Conservation (phyloP, 108 stramenopile species). For the Aurantiochytrium sp. region DNA sequence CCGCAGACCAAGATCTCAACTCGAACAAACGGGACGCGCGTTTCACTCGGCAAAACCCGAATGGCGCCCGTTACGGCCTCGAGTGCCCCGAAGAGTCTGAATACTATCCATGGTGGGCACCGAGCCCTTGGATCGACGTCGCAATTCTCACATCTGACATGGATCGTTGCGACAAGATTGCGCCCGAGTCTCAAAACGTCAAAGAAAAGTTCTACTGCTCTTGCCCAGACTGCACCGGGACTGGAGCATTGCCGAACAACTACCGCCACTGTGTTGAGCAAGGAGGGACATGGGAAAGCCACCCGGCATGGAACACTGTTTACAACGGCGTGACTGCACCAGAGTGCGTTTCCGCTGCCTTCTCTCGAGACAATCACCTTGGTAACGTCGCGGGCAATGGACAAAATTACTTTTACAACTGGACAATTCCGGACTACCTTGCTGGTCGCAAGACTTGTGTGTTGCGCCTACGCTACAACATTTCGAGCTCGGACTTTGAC, state of each 20-base stretch:
- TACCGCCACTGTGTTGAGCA: not conserved
- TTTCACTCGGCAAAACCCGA: slow-evolving; percentile 44
- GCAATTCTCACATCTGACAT: slow-evolving; percentile 26
- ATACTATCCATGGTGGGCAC: slow-evolving; percentile 46
- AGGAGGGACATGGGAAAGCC: not conserved
- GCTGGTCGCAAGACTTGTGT: slow-evolving; percentile 20
- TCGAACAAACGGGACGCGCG: slow-evolving; percentile 19
- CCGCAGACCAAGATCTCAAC: slow-evolving; percentile 36
- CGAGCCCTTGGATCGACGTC: slow-evolving; percentile 45
- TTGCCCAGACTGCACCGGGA: slow-evolving; percentile 22
- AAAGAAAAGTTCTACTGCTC: slow-evolving; percentile 20
- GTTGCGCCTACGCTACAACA: slow-evolving; percentile 39
- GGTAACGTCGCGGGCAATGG: slow-evolving; percentile 36
- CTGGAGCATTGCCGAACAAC: slow-evolving; percentile 21
- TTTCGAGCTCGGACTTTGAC: slow-evolving; percentile 31
- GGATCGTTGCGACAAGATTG: not conserved
- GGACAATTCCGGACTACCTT: slow-evolving; percentile 26
- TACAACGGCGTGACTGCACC: not conserved
- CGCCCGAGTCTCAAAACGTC: not conserved
- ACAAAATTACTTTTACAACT: slow-evolving; percentile 24
- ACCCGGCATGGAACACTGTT: not conserved
- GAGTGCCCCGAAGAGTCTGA: slow-evolving; percentile 48
- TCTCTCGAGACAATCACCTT: slow-evolving; percentile 41
- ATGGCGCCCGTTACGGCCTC: slow-evolving; percentile 35
- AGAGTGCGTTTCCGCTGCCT: slow-evolving; percentile 26